phyloP scores from a whole-genome alignment of 176 grass and related monocot genomes.

The Avena atlantica region DNA sequence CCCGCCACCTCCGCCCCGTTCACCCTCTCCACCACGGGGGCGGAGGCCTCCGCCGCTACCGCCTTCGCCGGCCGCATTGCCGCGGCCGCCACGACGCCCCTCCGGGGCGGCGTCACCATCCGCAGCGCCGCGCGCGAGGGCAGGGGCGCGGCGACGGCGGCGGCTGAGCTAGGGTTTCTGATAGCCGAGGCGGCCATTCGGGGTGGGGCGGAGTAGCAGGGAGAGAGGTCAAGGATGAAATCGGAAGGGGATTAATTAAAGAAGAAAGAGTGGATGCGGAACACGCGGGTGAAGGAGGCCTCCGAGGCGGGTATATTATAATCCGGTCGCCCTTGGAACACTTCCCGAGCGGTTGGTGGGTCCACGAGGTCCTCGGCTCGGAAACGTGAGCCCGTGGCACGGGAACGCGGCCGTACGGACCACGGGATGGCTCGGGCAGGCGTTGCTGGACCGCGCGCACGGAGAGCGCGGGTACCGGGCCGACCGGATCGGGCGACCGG shows the following conservation, averaged over 20 bases:
- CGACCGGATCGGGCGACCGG: neutral
- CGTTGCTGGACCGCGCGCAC: neutral
- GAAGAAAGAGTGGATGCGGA: neutral
- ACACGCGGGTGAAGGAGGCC: neutral
- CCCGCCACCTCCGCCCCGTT: slow-evolving; percentile 31
- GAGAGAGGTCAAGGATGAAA: neutral
- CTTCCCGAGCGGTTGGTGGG: slow-evolving; percentile 26
- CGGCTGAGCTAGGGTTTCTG: slow-evolving; percentile 54
- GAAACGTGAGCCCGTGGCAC: neutral
- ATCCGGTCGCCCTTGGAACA: neutral
- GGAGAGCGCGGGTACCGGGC: neutral
- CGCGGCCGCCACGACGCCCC: neutral
- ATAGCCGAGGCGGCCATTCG: slow-evolving; percentile 53
- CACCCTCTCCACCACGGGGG: neutral
- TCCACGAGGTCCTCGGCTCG: neutral
- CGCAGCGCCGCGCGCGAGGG: neutral
- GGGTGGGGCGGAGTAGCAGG: slow-evolving; percentile 8
- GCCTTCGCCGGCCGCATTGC: slow-evolving; percentile 51
- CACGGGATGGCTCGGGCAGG: neutral
- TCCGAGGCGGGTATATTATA: slow-evolving; percentile 53
- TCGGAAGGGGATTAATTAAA: neutral
- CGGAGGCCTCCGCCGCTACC: slow-evolving; percentile 40
- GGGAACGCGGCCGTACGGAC: neutral
- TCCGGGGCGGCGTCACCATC: neutral
- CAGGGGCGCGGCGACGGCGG: neutral